Percentiles rank a stretch among this genome's conserved stretches.
Evolutionary conservation across 2,329 filamentous ascomycete genomes (phyloP).

Genomic region (Paecilomyces fulvus): DNA sequence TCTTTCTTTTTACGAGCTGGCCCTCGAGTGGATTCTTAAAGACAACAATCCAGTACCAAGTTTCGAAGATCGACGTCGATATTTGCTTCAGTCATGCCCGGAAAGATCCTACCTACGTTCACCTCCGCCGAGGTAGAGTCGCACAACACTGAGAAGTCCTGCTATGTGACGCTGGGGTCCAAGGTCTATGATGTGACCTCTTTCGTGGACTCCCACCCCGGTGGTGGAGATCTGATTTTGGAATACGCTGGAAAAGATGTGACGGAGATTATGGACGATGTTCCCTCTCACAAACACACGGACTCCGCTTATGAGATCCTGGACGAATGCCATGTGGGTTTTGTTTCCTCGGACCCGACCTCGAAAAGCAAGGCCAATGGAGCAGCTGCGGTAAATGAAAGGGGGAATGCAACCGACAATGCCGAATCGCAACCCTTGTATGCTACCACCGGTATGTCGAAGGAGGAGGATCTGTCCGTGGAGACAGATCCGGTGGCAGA

Average conservation of each 20-base stretch:
- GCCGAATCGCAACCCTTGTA: slow-evolving; percentile 29
- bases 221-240: slow-evolving; percentile 77
- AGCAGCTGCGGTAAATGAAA: slow-evolving; percentile 39
- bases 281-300: slow-evolving; percentile 73
- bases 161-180: slow-evolving; percentile 82
- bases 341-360: slow-evolving; percentile 56
- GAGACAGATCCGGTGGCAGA: slow-evolving; percentile 72
- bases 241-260: slow-evolving; percentile 88
- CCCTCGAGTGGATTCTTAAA: not conserved
- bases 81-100: slow-evolving; percentile 55
- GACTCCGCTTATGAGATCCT: slow-evolving; percentile 94
- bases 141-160: slow-evolving; percentile 73
- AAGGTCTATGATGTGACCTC: slow-evolving; percentile 94
- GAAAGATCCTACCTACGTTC: slow-evolving; percentile 73
- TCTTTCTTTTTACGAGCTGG: not conserved
- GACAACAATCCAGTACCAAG: not conserved
- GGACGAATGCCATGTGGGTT: slow-evolving; percentile 77
- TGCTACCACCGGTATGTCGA: slow-evolving; percentile 72
- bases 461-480: slow-evolving; percentile 73
- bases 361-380: slow-evolving; percentile 39
- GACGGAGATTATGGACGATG: slow-evolving; percentile 70
- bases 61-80: not conserved
- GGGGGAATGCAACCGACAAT: slow-evolving; percentile 1
- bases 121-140: slow-evolving; percentile 69
- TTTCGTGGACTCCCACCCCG: slow-evolving; percentile 84